A percentile compares a stretch with the other conserved stretches of the same genome.
These are phyloP conservation scores for Wallacemonas sp. DNA, from an alignment of 208 protist genomes.

Conservation along the genomic window DNA sequence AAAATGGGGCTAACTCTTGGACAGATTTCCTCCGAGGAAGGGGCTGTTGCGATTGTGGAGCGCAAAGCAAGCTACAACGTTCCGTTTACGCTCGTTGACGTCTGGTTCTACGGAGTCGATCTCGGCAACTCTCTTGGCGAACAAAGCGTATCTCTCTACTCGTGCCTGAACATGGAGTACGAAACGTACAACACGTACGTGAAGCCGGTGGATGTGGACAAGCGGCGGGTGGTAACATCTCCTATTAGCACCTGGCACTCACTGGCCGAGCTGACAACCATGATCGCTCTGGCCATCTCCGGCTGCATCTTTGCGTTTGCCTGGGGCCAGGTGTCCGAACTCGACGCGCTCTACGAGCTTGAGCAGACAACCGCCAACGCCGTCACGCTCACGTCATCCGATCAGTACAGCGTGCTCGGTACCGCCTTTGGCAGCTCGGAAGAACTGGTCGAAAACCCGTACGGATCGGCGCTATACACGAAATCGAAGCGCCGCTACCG, in stretches of 20 bases:
- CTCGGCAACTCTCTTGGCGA: too few relatives aligned
- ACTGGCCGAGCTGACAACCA: constrained; percentile 10
- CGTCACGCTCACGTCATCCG: neutral
- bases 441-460: constrained; percentile 11
- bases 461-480: constrained; percentile 3
- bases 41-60: neutral
- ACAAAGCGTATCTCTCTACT: too few relatives aligned
- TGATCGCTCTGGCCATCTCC: constrained; percentile 12
- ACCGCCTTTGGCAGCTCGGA: neutral
- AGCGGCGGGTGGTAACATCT: constrained; percentile 3
- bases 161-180: neutral
- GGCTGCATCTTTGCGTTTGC: constrained; percentile 11
- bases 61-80: neutral
- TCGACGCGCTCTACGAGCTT: constrained; percentile 6
- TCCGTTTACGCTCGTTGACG: too few relatives aligned
- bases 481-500: too few relatives aligned
- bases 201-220: neutral
- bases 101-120: too few relatives aligned
- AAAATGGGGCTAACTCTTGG: too few relatives aligned
- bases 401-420: constrained; percentile 16
- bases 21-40: too few relatives aligned
- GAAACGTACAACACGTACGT: constrained; percentile 14
- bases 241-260: constrained; percentile 16
- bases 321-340: constrained; percentile 12
- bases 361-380: constrained; percentile 12